These are phyloP conservation scores for Colletotrichum neosansevieriae DNA, from an alignment of 2,329 filamentous ascomycete species.

Conservation along the genomic window DNA sequence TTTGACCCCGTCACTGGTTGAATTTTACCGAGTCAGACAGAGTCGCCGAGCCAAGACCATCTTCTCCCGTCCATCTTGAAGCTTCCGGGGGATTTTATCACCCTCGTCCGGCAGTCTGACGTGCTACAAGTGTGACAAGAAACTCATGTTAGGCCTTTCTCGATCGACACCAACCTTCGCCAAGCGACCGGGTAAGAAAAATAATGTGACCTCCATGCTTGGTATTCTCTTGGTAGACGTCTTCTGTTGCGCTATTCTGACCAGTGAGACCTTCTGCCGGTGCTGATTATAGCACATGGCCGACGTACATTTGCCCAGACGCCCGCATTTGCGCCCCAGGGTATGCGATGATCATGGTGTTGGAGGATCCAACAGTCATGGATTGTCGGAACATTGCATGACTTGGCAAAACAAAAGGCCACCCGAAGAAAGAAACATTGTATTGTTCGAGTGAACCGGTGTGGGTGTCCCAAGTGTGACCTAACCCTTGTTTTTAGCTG, in stretches of 20 bases:
- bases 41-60: slow-evolving; percentile 30
- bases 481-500: slow-evolving; percentile 8
- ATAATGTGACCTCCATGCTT: slow-evolving; percentile 23
- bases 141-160: background rate
- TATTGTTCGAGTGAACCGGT: background rate
- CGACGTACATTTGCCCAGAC: slow-evolving; percentile 2
- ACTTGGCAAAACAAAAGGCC: slow-evolving; percentile 27
- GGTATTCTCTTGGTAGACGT: slow-evolving; percentile 16
- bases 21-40: slow-evolving; percentile 26
- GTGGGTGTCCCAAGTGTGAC: slow-evolving; percentile 5
- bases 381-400: slow-evolving; percentile 34
- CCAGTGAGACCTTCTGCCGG: slow-evolving; percentile 10
- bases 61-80: slow-evolving; percentile 6
- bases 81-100: slow-evolving; percentile 14
- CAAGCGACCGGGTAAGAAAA: slow-evolving; percentile 17
- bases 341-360: slow-evolving; percentile 14
- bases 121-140: slow-evolving; percentile 6
- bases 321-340: background rate
- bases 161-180: slow-evolving; percentile 18
- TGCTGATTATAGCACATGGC: slow-evolving; percentile 10
- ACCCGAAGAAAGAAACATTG: no score
- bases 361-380: slow-evolving; percentile 11
- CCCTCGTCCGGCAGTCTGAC: slow-evolving; percentile 22
- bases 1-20: background rate
- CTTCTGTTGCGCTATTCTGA: slow-evolving; percentile 15